Percentiles rank a stretch among this genome's conserved stretches.
Conservation (phyloP, 2,329 filamentous ascomycete genomes). For the Epichloe gansuensis region DNA sequence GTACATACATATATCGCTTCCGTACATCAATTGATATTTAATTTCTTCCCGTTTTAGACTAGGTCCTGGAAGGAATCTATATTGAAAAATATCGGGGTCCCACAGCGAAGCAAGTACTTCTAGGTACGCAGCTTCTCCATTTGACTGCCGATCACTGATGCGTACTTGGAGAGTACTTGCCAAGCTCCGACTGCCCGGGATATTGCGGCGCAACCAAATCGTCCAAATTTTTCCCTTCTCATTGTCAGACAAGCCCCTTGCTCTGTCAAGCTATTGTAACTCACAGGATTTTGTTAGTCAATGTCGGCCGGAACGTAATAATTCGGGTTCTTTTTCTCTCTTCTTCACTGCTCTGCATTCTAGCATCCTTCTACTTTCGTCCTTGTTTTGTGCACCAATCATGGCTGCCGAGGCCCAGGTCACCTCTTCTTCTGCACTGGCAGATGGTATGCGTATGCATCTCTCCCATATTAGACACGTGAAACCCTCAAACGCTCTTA, state of each 20-base stretch:
- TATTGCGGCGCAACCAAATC: constrained; percentile 16
- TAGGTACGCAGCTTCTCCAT: neutral
- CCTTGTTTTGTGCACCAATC: constrained; percentile 9
- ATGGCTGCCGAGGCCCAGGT: constrained; percentile 21
- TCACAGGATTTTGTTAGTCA: constrained; percentile 11
- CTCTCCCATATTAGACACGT: neutral
- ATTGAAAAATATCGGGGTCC: neutral
- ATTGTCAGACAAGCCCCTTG: neutral
- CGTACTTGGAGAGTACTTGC: constrained; percentile 3
- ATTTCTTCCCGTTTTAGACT: constrained; percentile 18
- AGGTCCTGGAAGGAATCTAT: constrained; percentile 6
- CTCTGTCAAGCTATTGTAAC: neutral
- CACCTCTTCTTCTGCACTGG: constrained; percentile 15
- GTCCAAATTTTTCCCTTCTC: constrained; percentile 16
- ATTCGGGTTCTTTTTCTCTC: constrained; percentile 11
- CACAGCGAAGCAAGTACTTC: neutral
- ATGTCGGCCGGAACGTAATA: constrained; percentile 16
- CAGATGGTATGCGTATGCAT: constrained; percentile 10
- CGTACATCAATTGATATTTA: constrained; percentile 13
- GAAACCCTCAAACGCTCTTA: neutral
- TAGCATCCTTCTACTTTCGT: constrained; percentile 7
- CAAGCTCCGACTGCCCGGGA: constrained; percentile 13
- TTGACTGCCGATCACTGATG: neutral
- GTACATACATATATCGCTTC: too few species aligned
- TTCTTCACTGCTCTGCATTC: constrained; percentile 10